phyloP scores from a whole-genome alignment of 2,329 filamentous ascomycete species.

The Fusarium albosuccineum region DNA sequence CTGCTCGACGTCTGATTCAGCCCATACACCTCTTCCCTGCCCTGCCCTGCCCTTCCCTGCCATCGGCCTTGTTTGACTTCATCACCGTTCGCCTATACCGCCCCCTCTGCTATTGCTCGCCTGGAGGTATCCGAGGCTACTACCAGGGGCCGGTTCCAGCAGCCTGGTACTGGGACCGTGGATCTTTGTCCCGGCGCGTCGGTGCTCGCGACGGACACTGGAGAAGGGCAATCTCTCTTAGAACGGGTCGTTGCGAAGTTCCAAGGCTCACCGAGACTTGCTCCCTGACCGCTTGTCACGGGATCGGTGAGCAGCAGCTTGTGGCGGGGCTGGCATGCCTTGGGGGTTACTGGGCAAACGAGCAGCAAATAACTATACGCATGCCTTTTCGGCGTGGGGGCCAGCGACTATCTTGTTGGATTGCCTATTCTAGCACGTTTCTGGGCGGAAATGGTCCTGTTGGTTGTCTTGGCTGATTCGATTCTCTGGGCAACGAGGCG shows the following conservation, averaged over 20 bases:
- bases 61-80: no score
- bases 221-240: conserved; percentile 25
- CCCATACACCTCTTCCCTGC: conserved; percentile 17
- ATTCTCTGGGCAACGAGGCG: not conserved
- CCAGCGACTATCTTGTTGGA: not conserved
- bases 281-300: not conserved
- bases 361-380: no score
- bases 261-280: no score
- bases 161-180: conserved; percentile 28
- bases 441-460: not conserved
- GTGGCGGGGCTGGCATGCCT: conserved; percentile 4
- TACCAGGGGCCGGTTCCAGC: conserved; percentile 25
- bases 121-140: no score
- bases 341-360: not conserved
- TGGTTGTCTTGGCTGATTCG: not conserved
- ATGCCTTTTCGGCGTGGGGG: not conserved
- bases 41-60: conserved; percentile 8
- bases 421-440: not conserved
- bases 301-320: not conserved
- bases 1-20: conserved; percentile 33
- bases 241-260: not conserved
- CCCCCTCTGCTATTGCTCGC: no score
- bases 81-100: no score
- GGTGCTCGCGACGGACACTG: conserved; percentile 8
- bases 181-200: conserved; percentile 29